A percentile compares a stretch with the other conserved stretches of the same genome.
These are phyloP conservation scores for Puccinia hordei DNA, from an alignment of 1,284 basidiomycete genomes.

Conservation along the genomic window DNA sequence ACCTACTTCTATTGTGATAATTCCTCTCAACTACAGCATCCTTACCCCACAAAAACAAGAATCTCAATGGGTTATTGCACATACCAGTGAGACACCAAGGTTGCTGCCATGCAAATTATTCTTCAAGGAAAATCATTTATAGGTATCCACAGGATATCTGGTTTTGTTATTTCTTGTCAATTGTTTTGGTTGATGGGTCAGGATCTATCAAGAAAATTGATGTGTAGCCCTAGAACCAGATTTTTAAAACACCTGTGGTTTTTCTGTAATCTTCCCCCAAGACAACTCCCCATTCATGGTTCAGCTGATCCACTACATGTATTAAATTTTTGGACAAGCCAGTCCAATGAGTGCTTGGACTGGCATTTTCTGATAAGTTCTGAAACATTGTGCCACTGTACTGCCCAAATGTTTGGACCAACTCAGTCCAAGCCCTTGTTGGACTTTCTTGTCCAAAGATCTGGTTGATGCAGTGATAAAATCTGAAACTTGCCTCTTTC, in stretches of 20 bases:
- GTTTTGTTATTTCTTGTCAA: not conserved
- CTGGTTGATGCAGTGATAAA: too few relatives aligned
- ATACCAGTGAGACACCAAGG: not conserved
- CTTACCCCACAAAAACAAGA: too few relatives aligned
- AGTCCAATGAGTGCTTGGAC: too few relatives aligned
- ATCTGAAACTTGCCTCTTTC: not conserved
- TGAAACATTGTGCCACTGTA: too few relatives aligned
- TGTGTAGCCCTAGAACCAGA: not conserved
- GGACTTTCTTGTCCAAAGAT: too few relatives aligned
- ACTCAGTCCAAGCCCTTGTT: too few relatives aligned
- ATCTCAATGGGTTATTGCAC: not conserved
- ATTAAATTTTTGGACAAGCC: too few relatives aligned
- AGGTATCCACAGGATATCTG: not conserved
- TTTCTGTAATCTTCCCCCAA: not conserved
- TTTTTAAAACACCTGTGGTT: not conserved
- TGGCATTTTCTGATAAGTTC: too few relatives aligned
- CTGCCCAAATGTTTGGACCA: too few relatives aligned
- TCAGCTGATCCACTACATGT: not conserved
- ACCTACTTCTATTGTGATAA: too few relatives aligned
- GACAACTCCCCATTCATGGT: conserved; percentile 2
- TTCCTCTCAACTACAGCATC: too few relatives aligned
- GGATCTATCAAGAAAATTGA: not conserved
- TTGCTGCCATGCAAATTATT: not conserved
- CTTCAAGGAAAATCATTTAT: not conserved
- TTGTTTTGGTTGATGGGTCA: not conserved